Percentiles rank a stretch among this genome's conserved stretches.
Evolutionary conservation across 371 early-diverging fungal genomes (phyloP).

Genomic region (Thermomucor indicae-seudaticae): DNA sequence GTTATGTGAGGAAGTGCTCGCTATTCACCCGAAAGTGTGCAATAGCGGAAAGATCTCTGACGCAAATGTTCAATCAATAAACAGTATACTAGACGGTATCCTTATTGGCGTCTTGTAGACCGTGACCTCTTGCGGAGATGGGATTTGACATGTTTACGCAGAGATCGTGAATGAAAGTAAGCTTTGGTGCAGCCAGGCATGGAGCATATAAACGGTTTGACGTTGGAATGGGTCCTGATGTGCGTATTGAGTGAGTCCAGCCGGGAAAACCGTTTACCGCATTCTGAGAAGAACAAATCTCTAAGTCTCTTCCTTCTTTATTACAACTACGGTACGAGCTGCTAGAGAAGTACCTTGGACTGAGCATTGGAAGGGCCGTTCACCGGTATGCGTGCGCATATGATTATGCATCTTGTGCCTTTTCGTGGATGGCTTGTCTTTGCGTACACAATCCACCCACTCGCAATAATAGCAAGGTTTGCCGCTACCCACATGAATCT

Average conservation of each 20-base stretch:
- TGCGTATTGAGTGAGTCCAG: slow-evolving; percentile 78
- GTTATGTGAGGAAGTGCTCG: too few species aligned
- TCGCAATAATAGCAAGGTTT: slow-evolving; percentile 70
- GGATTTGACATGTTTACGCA: slow-evolving; percentile 68
- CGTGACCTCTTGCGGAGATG: slow-evolving; percentile 13
- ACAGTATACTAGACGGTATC: too few species aligned
- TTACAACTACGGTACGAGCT: background rate
- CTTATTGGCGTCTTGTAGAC: too few species aligned
- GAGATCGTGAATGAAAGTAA: slow-evolving; percentile 76
- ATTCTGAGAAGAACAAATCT: slow-evolving; percentile 34
- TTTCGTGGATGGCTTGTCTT: slow-evolving; percentile 70
- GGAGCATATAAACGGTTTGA: slow-evolving; percentile 64
- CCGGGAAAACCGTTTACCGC: slow-evolving; percentile 77
- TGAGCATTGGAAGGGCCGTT: slow-evolving; percentile 49
- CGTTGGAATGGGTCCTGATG: slow-evolving; percentile 78
- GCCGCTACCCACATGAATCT: slow-evolving; percentile 62
- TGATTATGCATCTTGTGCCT: slow-evolving; percentile 85
- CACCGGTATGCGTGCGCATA: slow-evolving; percentile 78
- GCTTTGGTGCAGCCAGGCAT: slow-evolving; percentile 67
- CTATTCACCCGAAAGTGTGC: too few species aligned
- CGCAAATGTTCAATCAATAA: too few species aligned
- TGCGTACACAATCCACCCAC: slow-evolving; percentile 73
- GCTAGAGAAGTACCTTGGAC: slow-evolving; percentile 11
- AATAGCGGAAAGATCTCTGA: too few species aligned
- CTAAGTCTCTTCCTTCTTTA: slow-evolving; percentile 1